A percentile compares a stretch with the other conserved stretches of the same genome.
Evolutionary conservation across 306 rosid species (phyloP).

Genomic region (Dicorynia guianensis): DNA sequence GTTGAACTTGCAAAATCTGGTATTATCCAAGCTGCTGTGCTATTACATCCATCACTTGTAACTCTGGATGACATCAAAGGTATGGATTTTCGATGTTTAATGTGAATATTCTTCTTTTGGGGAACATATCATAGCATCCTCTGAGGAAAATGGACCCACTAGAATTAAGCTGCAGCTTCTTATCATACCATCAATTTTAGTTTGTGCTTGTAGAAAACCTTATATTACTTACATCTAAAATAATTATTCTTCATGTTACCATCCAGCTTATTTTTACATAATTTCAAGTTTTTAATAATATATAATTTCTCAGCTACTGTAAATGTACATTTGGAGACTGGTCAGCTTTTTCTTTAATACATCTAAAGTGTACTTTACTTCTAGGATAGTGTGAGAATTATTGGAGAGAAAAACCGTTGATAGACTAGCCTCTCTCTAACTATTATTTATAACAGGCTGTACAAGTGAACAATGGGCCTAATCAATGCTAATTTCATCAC

Average conservation of each 20-base stretch:
- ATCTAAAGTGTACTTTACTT: too few species aligned
- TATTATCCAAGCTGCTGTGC: slow-evolving; percentile 65
- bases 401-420: too few species aligned
- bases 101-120: slow-evolving; percentile 13
- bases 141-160: neutral
- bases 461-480: too few species aligned
- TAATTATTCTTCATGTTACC: neutral
- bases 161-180: slow-evolving; percentile 8
- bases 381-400: too few species aligned
- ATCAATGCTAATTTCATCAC: too few species aligned
- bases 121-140: neutral
- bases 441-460: too few species aligned
- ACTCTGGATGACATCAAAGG: slow-evolving; percentile 71
- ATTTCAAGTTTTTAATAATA: neutral
- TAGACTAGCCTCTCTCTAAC: too few species aligned
- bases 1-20: slow-evolving; percentile 61
- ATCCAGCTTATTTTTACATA: neutral
- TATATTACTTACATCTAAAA: neutral
- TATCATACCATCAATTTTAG: slow-evolving; percentile 1
- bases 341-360: neutral
- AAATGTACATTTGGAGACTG: neutral
- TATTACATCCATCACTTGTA: slow-evolving; percentile 76
- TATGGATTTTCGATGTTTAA: slow-evolving; percentile 41
- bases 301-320: neutral
- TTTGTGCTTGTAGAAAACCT: neutral